These are phyloP conservation scores for Diaporthe sp. DNA, from an alignment of 2,329 filamentous ascomycete genomes.

Conservation along the genomic window DNA sequence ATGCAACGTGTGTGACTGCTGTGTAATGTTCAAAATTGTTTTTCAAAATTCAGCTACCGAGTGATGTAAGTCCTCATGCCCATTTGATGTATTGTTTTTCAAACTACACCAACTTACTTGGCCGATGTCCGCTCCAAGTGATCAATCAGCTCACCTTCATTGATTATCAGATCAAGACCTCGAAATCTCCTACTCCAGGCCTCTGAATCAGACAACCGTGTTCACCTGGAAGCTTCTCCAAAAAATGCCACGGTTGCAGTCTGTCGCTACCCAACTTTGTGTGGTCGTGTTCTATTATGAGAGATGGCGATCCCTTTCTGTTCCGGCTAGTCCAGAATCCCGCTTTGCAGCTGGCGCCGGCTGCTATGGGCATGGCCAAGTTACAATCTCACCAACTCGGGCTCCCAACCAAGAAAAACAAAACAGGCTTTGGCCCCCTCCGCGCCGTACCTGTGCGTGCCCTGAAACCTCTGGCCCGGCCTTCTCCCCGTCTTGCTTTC, in stretches of 20 bases:
- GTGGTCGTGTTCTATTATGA: conserved; percentile 9
- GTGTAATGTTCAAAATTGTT: neutral
- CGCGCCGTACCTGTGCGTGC: neutral
- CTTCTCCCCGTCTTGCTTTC: neutral
- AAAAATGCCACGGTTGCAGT: neutral
- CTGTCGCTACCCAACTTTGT: neutral
- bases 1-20: neutral
- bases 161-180: neutral
- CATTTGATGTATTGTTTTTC: neutral
- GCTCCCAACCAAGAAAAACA: neutral
- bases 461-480: conserved; percentile 14
- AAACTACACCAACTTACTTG: neutral
- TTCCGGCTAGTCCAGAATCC: conserved; percentile 2
- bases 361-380: neutral
- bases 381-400: neutral
- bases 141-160: neutral
- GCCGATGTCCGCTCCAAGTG: neutral
- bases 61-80: neutral
- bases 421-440: neutral
- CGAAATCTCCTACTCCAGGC: neutral
- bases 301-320: conserved; percentile 16
- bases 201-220: neutral
- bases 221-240: neutral
- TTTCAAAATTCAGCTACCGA: neutral
- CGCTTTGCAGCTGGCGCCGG: neutral